Evolutionary conservation across 805 yeast genomes (phyloP), one percentile per base, ranked within the genome.

Genomic region (Wickerhamiella vanderwaltii): DNA sequence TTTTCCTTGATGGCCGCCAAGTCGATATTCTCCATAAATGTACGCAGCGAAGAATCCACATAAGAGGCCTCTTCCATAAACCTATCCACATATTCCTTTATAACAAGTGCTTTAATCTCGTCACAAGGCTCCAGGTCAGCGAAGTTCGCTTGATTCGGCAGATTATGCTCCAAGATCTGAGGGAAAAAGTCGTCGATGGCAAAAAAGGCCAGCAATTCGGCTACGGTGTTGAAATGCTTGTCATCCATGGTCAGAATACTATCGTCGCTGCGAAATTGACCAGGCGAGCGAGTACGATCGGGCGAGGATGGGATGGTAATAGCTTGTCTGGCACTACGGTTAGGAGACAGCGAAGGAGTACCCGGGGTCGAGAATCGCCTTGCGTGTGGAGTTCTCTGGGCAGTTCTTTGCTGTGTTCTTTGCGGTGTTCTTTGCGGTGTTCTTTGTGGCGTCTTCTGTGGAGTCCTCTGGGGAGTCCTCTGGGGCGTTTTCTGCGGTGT

Each of bases 301-400:
- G 36, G 36, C 12, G 36, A 33, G 3, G 36, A 33, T 9, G 36
- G 36, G 28, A 33, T 33, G 5, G n/a, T 17, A 11, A 31, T 31
- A n/a, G 19, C 35, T 17, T 31, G n/a, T n/a, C n/a, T n/a, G n/a
- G n/a, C n/a, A n/a, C n/a, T n/a, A n/a, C n/a, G n/a, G n/a, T n/a
- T n/a, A n/a, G n/a, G n/a, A n/a, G n/a, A n/a, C n/a, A n/a, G n/a
- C n/a, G n/a, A n/a, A n/a, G n/a, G n/a, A n/a, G n/a, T n/a, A n/a
- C n/a, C n/a, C n/a, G n/a, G n/a, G n/a, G n/a, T n/a, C n/a, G n/a
- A n/a, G n/a, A n/a, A n/a, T n/a, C n/a, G n/a, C n/a, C n/a, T n/a
- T n/a, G n/a, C n/a, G n/a, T n/a, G n/a, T n/a, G n/a, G n/a, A n/a
- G n/a, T n/a, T n/a, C n/a, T n/a, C n/a, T n/a, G 35, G 35, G 35